Evolutionary conservation across 139 green algal genomes (phyloP), one percentile per base, ranked within the genome.

Genomic region (Chlorella vulgaris): DNA sequence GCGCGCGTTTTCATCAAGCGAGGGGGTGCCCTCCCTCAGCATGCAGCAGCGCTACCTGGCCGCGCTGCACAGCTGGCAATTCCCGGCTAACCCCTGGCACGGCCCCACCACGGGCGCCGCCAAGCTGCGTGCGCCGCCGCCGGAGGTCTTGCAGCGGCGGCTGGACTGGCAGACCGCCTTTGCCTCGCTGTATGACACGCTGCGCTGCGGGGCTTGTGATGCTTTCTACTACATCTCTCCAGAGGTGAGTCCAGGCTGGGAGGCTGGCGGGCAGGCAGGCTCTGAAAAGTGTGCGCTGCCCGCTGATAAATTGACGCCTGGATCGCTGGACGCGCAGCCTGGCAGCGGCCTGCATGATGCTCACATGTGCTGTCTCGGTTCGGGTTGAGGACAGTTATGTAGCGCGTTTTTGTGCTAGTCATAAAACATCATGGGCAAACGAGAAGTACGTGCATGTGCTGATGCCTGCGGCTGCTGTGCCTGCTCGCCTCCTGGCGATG

Each of bases 81-180:
- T 91, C 78, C 90, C 90, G 0, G 79, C 83, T 29, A 39, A 74
- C 43, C 69, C 79, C 0, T 39, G 69, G 28, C 26, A 38, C 69
- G 3, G 29, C 28, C 4, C 58, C 73, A 50, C 38, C 38, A 1
- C 31, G 51, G 7, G 47, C 50, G 66, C 69, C 3, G 69, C 62
- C n/a, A 40, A 83, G 60, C 58, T 90, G 31, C 76, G 58, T n/a
- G 36, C 60, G 4, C 31, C 43, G 38, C 58, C 80, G 15, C 66
- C 78, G 0, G 79, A 85, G 58, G 26, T 81, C 35, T 28, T 33
- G 28, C 38, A 40, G 43, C 85, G 89, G 24, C 58, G 86, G 2
- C 39, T 38, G 0, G 80, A 82, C 21, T 94, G 91, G 91, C 81
- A 87, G 42, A 40, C 74, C 5, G 85, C 89, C 18, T 83, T 94